Conservation (phyloP, 1,139 yeast species). For the Kodamaea arcana region DNA sequence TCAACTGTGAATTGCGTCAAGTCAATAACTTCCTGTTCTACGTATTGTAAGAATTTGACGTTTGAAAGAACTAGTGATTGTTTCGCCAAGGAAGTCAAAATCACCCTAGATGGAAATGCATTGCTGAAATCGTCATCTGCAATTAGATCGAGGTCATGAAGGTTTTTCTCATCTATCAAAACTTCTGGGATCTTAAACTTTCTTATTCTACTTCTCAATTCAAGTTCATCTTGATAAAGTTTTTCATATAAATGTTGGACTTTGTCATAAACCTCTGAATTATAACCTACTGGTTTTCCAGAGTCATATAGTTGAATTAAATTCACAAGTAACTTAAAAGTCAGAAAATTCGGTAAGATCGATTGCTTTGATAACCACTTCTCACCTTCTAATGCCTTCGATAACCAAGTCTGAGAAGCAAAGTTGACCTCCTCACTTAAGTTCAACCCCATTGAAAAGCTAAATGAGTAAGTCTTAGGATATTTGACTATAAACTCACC, state of each 20-base stretch:
- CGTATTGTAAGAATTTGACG: slow-evolving; percentile 34
- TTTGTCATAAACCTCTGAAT: slow-evolving; percentile 24
- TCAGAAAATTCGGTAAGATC: slow-evolving; percentile 48
- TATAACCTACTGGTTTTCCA: slow-evolving; percentile 24
- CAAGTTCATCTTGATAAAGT: slow-evolving; percentile 37
- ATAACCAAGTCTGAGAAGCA: slow-evolving; percentile 59
- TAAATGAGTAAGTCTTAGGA: slow-evolving; percentile 51
- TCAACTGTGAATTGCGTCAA: slow-evolving; percentile 28
- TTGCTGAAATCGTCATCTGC: slow-evolving; percentile 50
- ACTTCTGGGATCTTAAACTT: slow-evolving; percentile 30
- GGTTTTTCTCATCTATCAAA: slow-evolving; percentile 29
- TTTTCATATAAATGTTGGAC: slow-evolving; percentile 29
- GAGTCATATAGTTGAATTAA: slow-evolving; percentile 42
- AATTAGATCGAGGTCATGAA: slow-evolving; percentile 30
- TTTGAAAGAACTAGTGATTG: slow-evolving; percentile 42
- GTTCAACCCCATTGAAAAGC: slow-evolving; percentile 51
- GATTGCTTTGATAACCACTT: slow-evolving; percentile 51
- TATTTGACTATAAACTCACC: slow-evolving; percentile 58
- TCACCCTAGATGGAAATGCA: slow-evolving; percentile 52
- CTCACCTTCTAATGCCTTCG: slow-evolving; percentile 44
- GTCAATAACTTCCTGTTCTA: slow-evolving; percentile 13
- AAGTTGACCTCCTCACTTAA: slow-evolving; percentile 54
- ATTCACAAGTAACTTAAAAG: slow-evolving; percentile 43
- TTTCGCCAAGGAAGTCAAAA: slow-evolving; percentile 29
- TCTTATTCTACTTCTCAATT: slow-evolving; percentile 34